Conservation (phyloP, 148 eudicot genomes). For the Polygonum aviculare region DNA sequence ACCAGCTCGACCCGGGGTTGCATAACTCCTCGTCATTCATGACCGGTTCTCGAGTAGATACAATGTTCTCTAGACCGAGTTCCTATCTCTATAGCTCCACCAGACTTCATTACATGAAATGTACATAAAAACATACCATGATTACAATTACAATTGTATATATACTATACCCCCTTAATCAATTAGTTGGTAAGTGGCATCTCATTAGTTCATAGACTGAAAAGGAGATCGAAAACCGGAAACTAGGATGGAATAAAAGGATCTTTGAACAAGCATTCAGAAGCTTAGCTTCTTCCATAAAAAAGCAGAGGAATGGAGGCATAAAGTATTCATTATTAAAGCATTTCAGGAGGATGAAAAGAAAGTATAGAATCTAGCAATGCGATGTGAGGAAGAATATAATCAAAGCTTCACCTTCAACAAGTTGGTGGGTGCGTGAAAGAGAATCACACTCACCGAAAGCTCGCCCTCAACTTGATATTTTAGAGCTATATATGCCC, state of each 20-base stretch:
- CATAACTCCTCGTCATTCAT: no score
- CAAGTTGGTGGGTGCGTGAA: slow-evolving; percentile 32
- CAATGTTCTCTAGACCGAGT: no score
- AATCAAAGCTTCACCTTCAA: background rate
- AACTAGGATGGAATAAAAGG: background rate
- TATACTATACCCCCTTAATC: no score
- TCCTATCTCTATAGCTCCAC: no score
- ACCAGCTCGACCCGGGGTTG: no score
- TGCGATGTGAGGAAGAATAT: slow-evolving; percentile 22
- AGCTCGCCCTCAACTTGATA: slow-evolving; percentile 22
- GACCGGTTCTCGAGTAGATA: no score
- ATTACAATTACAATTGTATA: no score
- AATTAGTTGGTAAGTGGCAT: no score
- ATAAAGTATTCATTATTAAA: slow-evolving; percentile 5
- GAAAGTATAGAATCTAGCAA: slow-evolving; percentile 21
- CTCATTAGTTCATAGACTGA: no score
- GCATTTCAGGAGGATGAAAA: slow-evolving; percentile 11
- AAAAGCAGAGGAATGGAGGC: background rate
- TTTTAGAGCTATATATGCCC: background rate
- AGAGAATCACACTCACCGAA: slow-evolving; percentile 35
- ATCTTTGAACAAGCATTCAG: background rate
- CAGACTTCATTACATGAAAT: no score
- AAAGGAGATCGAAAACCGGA: no score
- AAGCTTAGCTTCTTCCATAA: background rate
- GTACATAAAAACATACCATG: no score